Evolutionary conservation across 2,329 filamentous ascomycete genomes (phyloP), one percentile per base, ranked within the genome.

Genomic region (Aureobasidium namibiae): DNA sequence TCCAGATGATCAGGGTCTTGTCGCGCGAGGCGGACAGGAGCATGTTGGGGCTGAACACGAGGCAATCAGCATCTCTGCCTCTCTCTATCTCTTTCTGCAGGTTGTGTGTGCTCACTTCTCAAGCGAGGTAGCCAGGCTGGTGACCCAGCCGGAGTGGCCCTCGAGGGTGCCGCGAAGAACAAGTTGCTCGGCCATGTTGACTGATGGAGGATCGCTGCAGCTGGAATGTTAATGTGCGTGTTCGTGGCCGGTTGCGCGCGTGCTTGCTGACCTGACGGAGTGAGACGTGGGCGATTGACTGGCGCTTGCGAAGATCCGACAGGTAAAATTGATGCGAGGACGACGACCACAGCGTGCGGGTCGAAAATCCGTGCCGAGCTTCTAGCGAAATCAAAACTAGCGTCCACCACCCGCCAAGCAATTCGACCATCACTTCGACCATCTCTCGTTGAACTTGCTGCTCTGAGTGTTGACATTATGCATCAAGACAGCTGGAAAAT

Each of bases 1-100:
- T 96, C 94, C 94, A 99, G 86, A 99, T 95, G 83, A 99, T 99
- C 78, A 99, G 84, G 70, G 89, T 90, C 89, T 97, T 96, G 86
- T 99, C 94, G 82, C 94, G 91, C 76, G 86, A 90, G 74, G 84
- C 92, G 70, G 94, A 99, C 73, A 99, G 87, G 77, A 99, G 92
- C 92, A 99, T 97, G 86, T 99, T 97, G 75, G 94, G 94, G 89
- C 90, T 86, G 74, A 24, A 57, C 24, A 53, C 44, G 65, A 60
- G 61, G 58, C 60, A 41, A 68, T 75, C 67, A 75, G 72, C 54
- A 46, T 57, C 54, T 48, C 33, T 34, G 41, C 39, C 34, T 58
- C 49, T 52, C 42, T 59, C 11, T 44, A 38, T 50, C 66, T 68
- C 41, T 41, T 45, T 58, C 34, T 50, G 53, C 56, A 60, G 33